Conservation (phyloP, 495 filamentous ascomycete species). For the Xylaria bambusicola region DNA sequence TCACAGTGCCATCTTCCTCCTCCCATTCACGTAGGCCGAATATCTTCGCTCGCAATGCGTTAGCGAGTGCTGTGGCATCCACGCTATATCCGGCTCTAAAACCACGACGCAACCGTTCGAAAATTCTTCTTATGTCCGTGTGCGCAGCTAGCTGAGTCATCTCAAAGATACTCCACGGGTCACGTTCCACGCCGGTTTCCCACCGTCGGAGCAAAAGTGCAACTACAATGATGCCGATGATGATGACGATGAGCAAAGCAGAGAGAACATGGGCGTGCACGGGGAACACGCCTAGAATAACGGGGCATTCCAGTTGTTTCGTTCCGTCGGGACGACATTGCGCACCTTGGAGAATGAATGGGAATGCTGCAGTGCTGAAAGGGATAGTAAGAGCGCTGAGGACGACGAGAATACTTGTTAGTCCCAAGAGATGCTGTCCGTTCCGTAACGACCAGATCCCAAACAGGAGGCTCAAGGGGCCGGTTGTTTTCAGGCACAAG, state of each 20-base stretch:
- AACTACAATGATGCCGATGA: conserved; percentile 18
- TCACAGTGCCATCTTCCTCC: conserved; percentile 22
- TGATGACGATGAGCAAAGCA: conserved; percentile 27
- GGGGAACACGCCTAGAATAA: conserved; percentile 21
- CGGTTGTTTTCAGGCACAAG: conserved; percentile 28
- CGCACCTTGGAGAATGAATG: conserved; percentile 25
- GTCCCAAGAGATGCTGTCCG: conserved; percentile 23
- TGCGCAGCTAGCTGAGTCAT: conserved; percentile 31
- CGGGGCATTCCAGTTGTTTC: conserved; percentile 18
- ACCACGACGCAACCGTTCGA: conserved; percentile 19
- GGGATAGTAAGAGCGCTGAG: conserved; percentile 26
- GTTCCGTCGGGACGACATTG: conserved; percentile 9
- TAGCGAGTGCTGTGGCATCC: neutral
- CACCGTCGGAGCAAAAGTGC: conserved; percentile 28
- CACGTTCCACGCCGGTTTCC: conserved; percentile 32
- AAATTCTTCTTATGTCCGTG: conserved; percentile 24
- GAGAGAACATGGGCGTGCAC: conserved; percentile 23
- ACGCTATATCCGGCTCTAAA: neutral
- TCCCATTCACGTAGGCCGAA: conserved; percentile 15
- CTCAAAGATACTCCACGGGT: conserved; percentile 33
- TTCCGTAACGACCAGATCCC: conserved; percentile 21
- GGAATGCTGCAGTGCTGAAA: conserved; percentile 27
- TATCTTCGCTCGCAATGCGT: conserved; percentile 4
- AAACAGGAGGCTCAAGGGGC: conserved; percentile 17
- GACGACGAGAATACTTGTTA: conserved; percentile 29